Evolutionary conservation across 2,329 filamentous ascomycete genomes (phyloP).

Genomic region (Exophiala spinifera): DNA sequence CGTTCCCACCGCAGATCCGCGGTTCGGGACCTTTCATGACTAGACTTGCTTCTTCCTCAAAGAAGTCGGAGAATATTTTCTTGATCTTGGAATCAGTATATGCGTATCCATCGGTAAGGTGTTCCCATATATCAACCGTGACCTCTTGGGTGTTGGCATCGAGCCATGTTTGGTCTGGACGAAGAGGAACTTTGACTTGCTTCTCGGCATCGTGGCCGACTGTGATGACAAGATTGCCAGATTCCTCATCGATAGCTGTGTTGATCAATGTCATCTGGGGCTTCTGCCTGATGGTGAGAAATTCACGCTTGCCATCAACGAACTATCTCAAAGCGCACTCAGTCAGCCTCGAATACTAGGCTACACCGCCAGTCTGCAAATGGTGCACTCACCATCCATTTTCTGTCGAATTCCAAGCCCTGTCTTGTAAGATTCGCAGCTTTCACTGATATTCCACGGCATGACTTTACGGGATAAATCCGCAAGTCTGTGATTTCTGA

Average conservation of each 20-base stretch:
- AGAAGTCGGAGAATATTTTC: constrained; percentile 53
- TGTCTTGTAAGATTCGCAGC: constrained; percentile 52
- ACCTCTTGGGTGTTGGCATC: constrained; percentile 49
- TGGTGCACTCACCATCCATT: constrained; percentile 54
- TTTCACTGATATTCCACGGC: constrained; percentile 57
- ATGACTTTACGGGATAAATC: constrained; percentile 66
- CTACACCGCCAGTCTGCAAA: too few species aligned
- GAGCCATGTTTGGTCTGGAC: constrained; percentile 55
- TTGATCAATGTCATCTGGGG: constrained; percentile 62
- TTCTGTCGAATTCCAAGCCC: constrained; percentile 60
- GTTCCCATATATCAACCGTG: constrained; percentile 58
- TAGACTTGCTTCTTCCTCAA: constrained; percentile 50
- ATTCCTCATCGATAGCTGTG: constrained; percentile 47
- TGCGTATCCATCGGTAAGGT: constrained; percentile 55
- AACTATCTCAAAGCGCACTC: constrained; percentile 36
- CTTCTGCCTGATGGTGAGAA: constrained; percentile 61
- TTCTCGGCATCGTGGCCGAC: constrained; percentile 33
- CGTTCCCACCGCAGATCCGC: constrained; percentile 56
- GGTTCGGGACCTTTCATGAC: constrained; percentile 62
- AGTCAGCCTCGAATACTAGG: neutral
- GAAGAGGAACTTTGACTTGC: constrained; percentile 53
- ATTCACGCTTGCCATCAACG: constrained; percentile 53
- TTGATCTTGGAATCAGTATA: constrained; percentile 52
- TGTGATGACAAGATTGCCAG: constrained; percentile 49
- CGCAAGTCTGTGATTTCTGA: constrained; percentile 40